A percentile compares a stretch with the other conserved stretches of the same genome.
Conservation (phyloP, 2,329 filamentous ascomycete genomes). For the Arthrobotrys sinensis region DNA sequence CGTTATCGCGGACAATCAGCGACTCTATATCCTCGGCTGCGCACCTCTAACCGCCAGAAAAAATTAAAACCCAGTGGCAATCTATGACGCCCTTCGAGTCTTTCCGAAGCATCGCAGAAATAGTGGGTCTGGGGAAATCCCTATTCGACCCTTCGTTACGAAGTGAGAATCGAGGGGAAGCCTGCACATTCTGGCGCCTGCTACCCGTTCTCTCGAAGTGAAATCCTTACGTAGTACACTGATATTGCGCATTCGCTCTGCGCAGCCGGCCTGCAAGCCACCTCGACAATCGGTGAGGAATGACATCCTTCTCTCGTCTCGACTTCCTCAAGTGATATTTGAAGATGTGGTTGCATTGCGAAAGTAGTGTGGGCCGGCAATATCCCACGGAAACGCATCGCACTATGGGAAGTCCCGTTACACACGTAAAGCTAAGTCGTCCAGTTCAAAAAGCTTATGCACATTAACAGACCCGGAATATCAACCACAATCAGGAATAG, state of each 20-base stretch:
- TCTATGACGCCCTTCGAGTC: constrained; percentile 14
- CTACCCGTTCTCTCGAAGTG: neutral
- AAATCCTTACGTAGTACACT: neutral
- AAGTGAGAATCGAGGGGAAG: constrained; percentile 13
- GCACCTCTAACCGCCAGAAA: constrained; percentile 36
- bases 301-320: constrained; percentile 10
- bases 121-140: constrained; percentile 18
- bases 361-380: constrained; percentile 19
- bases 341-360: constrained; percentile 1
- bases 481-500: constrained; percentile 23
- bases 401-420: constrained; percentile 20
- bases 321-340: constrained; percentile 13
- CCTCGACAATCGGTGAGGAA: constrained; percentile 20
- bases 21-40: constrained; percentile 48
- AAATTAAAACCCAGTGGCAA: neutral
- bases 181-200: no score
- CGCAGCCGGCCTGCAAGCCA: constrained; percentile 36
- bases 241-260: constrained; percentile 2
- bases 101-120: constrained; percentile 43
- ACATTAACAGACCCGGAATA: neutral
- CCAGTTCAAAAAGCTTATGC: constrained; percentile 25
- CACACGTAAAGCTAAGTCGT: neutral
- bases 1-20: neutral
- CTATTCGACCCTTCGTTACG: constrained; percentile 38
- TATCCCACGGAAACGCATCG: constrained; percentile 35